Conservation (phyloP, 176 grass and related monocot species). For the Aegilops longissima region DNA sequence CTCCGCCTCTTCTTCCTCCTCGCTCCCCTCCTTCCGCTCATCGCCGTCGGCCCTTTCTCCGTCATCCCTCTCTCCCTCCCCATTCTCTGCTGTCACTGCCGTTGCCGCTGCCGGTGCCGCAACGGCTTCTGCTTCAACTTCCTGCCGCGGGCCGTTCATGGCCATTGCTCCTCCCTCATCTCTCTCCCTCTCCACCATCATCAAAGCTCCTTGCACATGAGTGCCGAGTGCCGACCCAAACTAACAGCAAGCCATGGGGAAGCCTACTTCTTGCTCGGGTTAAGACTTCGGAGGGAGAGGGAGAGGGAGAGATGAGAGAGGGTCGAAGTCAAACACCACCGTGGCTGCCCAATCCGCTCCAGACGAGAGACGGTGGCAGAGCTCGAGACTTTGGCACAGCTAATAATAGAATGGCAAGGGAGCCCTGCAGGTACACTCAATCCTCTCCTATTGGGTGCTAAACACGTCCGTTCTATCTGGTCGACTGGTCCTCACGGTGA, state of each 20-base stretch:
- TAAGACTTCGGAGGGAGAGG: not conserved
- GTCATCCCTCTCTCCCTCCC: not conserved
- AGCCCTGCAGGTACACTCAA: not conserved
- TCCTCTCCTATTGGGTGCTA: not conserved
- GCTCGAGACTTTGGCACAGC: not conserved
- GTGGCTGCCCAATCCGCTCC: not conserved
- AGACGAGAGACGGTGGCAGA: not conserved
- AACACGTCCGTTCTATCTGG: not conserved
- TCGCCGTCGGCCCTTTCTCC: not conserved
- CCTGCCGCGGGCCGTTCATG: not conserved
- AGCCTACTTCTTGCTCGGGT: not conserved
- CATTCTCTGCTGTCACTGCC: not conserved
- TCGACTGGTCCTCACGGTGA: not conserved
- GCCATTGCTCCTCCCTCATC: constrained; percentile 20
- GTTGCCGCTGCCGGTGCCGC: not conserved
- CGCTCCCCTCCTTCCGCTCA: not conserved
- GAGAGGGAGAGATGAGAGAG: not conserved
- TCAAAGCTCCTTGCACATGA: not conserved
- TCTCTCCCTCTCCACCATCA: constrained; percentile 47
- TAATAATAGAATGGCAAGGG: not conserved
- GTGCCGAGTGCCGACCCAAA: not conserved
- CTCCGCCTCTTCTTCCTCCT: not conserved
- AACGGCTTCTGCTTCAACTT: not conserved
- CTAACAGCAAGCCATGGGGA: not conserved
- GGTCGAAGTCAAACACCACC: constrained; percentile 26